Evolutionary conservation across 2,329 filamentous ascomycete genomes (phyloP).

Genomic region (Biscogniauxia marginata): DNA sequence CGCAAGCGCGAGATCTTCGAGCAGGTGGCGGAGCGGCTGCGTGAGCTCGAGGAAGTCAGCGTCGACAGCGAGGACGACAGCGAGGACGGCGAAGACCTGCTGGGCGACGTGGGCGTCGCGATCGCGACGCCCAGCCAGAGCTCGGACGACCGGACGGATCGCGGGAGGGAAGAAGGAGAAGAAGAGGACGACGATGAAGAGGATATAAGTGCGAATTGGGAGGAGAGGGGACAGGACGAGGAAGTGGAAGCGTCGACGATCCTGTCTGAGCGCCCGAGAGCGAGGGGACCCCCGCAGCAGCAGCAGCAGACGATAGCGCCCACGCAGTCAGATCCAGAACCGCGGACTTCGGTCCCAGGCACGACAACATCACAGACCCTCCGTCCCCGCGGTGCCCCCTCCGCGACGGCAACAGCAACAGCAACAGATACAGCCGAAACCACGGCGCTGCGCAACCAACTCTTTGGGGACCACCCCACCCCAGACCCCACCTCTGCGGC

Average conservation of each 20-base stretch:
- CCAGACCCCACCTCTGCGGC: constrained; percentile 36
- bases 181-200: constrained; percentile 8
- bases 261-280: constrained; percentile 11
- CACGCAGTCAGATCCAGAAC: constrained; percentile 5
- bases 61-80: constrained; percentile 42
- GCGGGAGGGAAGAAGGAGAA: constrained; percentile 5
- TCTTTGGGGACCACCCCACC: constrained; percentile 39
- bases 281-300: background rate
- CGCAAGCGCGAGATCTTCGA: constrained; percentile 66
- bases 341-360: constrained; percentile 6
- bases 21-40: constrained; percentile 61
- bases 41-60: constrained; percentile 64
- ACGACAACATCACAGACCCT: constrained; percentile 34
- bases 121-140: constrained; percentile 56
- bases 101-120: constrained; percentile 43
- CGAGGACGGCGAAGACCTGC: constrained; percentile 56
- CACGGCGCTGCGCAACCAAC: constrained; percentile 40
- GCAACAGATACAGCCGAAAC: constrained; percentile 14
- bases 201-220: constrained; percentile 3
- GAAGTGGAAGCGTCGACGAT: constrained; percentile 22
- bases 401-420: constrained; percentile 5
- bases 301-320: constrained; percentile 4
- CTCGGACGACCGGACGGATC: constrained; percentile 33
- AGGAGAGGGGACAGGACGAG: constrained; percentile 8
- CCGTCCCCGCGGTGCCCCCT: constrained; percentile 27